Percentiles rank a stretch among this genome's conserved stretches.
Evolutionary conservation across 1,284 basidiomycete genomes (phyloP).

Genomic region (Testicularia cyperi): DNA sequence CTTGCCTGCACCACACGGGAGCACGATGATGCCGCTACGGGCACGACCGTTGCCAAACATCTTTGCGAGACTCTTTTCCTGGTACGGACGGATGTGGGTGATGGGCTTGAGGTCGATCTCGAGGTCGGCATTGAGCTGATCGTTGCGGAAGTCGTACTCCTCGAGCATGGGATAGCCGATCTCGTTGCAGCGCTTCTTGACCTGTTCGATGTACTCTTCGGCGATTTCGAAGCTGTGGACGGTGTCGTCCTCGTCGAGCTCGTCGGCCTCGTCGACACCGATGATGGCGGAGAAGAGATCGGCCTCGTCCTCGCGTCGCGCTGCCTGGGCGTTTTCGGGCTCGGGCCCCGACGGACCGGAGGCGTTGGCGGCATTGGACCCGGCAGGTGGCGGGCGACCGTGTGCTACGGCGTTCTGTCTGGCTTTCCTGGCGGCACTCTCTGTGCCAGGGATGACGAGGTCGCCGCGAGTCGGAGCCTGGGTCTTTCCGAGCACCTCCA

Average conservation of each 20-base stretch:
- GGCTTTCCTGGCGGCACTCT: conserved; percentile 37
- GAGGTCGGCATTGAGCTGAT: conserved; percentile 57
- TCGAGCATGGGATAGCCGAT: conserved; percentile 59
- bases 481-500: conserved; percentile 45
- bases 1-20: conserved; percentile 98
- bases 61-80: conserved; percentile 59
- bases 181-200: conserved; percentile 59
- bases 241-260: conserved; percentile 57
- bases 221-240: conserved; percentile 59
- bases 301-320: conserved; percentile 44
- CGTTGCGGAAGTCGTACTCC: conserved; percentile 60
- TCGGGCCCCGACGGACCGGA: conserved; percentile 20
- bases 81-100: conserved; percentile 59
- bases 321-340: conserved; percentile 22
- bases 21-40: conserved; percentile 89
- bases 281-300: conserved; percentile 59
- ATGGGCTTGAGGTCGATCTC: conserved; percentile 59
- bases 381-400: conserved; percentile 11
- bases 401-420: conserved; percentile 24
- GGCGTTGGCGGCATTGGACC: conserved; percentile 2
- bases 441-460: conserved; percentile 53
- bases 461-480: conserved; percentile 50
- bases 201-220: conserved; percentile 57
- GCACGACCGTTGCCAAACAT: conserved; percentile 60
- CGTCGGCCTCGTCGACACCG: conserved; percentile 57